A percentile compares a stretch with the other conserved stretches of the same genome.
Evolutionary conservation across 2,329 filamentous ascomycete genomes (phyloP).

Genomic region (Fusarium fracticaudum): DNA sequence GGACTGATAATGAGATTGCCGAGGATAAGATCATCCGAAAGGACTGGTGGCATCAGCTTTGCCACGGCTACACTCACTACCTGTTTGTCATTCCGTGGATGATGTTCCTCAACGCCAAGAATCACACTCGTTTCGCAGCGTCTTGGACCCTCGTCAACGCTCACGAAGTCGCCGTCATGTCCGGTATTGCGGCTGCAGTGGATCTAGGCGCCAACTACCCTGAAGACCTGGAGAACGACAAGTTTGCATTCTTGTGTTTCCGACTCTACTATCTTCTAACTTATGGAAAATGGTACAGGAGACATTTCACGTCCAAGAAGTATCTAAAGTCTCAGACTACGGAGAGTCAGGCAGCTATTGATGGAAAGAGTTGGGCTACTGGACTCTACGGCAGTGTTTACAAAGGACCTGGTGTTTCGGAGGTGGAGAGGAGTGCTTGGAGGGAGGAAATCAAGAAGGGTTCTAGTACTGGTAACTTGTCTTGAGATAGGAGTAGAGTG

Average conservation of each 20-base stretch:
- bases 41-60: conserved; percentile 31
- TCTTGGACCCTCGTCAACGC: conserved; percentile 28
- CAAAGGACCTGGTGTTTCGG: conserved; percentile 64
- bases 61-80: conserved; percentile 25
- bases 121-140: conserved; percentile 17
- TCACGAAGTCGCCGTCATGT: conserved; percentile 17
- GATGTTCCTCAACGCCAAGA: conserved; percentile 31
- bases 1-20: conserved; percentile 21
- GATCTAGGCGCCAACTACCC: conserved; percentile 18
- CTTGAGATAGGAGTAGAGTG: not conserved
- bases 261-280: conserved; percentile 68
- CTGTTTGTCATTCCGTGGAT: conserved; percentile 21
- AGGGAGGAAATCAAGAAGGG: conserved; percentile 51
- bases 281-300: conserved; percentile 70
- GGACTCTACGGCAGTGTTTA: conserved; percentile 69
- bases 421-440: conserved; percentile 63
- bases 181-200: conserved; percentile 21
- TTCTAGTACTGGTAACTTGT: conserved; percentile 48
- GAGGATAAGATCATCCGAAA: conserved; percentile 28
- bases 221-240: conserved; percentile 67
- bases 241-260: conserved; percentile 69
- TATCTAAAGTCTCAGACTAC: conserved; percentile 12
- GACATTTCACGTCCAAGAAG: conserved; percentile 42
- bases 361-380: conserved; percentile 64
- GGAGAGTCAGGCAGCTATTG: conserved; percentile 50